Evolutionary conservation across 2,329 filamentous ascomycete species (phyloP).

Genomic region (Aspergillus cejpii): DNA sequence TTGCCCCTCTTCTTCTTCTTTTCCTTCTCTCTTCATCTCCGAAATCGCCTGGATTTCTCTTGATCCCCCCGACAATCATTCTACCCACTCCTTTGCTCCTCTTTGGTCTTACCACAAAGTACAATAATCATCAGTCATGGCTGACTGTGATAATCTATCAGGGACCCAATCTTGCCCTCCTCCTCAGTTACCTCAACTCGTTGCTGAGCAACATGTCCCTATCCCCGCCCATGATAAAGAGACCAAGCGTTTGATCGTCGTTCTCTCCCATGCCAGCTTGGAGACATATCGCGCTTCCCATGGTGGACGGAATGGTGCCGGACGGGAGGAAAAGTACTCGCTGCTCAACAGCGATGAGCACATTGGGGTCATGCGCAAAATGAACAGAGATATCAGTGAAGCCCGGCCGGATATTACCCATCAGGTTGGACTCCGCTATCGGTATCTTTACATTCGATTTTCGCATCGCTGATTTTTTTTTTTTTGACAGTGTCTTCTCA

Average conservation of each 20-base stretch:
- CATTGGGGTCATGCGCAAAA: slow-evolving; percentile 98
- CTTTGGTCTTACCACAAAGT: neutral
- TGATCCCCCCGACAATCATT: slow-evolving; percentile 2
- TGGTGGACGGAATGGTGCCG: slow-evolving; percentile 56
- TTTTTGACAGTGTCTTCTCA: slow-evolving; percentile 73
- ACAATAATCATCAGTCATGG: slow-evolving; percentile 11
- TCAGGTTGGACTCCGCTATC: slow-evolving; percentile 60
- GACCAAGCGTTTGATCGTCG: slow-evolving; percentile 84
- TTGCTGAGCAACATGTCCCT: slow-evolving; percentile 83
- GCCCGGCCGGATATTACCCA: slow-evolving; percentile 96
- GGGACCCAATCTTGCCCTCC: slow-evolving; percentile 93
- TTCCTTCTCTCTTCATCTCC: neutral
- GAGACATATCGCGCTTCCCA: slow-evolving; percentile 94
- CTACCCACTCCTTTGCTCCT: slow-evolving; percentile 3
- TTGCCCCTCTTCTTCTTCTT: neutral
- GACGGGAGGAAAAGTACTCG: slow-evolving; percentile 88
- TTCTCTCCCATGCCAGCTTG: slow-evolving; percentile 92
- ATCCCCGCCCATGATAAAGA: slow-evolving; percentile 85
- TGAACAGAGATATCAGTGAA: slow-evolving; percentile 98
- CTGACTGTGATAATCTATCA: slow-evolving; percentile 37
- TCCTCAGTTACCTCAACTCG: slow-evolving; percentile 80
- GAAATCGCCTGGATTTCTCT: neutral
- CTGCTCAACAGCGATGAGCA: slow-evolving; percentile 98
- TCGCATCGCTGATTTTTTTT: slow-evolving; percentile 3
- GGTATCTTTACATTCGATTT: slow-evolving; percentile 2